Conservation (phyloP, 306 rosid species). For the Cucumis hystrix region DNA sequence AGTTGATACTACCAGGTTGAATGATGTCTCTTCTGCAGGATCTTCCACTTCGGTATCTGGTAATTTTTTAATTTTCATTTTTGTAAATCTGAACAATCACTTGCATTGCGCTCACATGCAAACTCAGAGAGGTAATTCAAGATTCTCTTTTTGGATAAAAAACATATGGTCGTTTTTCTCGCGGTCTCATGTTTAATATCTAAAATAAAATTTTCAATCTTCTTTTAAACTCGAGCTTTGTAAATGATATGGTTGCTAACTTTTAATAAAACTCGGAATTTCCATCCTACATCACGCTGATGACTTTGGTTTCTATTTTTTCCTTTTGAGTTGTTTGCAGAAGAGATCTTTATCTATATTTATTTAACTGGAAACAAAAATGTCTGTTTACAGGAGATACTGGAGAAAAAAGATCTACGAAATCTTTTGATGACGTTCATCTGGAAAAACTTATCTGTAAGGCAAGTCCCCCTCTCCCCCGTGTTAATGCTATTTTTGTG, state of each 20-base stretch:
- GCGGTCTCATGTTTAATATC: not conserved
- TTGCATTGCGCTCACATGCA: not conserved
- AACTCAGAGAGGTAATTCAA: not conserved
- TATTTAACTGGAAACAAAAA: not conserved
- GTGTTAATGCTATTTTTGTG: not conserved
- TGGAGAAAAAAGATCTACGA: constrained; percentile 28
- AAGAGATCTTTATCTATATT: not conserved
- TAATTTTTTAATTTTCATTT: constrained; percentile 9
- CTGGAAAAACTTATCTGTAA: constrained; percentile 21
- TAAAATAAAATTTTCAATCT: not conserved
- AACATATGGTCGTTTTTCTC: not conserved
- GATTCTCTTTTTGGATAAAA: not conserved
- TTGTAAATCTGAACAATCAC: not conserved
- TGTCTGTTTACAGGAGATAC: constrained; percentile 23
- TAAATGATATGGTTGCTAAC: not conserved
- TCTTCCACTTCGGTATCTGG: constrained; percentile 1
- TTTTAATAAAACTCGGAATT: not conserved
- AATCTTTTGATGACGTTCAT: constrained; percentile 14
- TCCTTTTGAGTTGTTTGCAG: not conserved
- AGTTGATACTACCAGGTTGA: not conserved
- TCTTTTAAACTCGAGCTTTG: not conserved
- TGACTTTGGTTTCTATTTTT: not conserved
- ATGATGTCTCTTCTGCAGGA: not conserved
- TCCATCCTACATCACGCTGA: not conserved
- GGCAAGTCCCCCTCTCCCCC: constrained; percentile 27